These are phyloP conservation scores for Tripterygium wilfordii DNA, from an alignment of 177 flowering plant genomes.

Conservation along the genomic window DNA sequence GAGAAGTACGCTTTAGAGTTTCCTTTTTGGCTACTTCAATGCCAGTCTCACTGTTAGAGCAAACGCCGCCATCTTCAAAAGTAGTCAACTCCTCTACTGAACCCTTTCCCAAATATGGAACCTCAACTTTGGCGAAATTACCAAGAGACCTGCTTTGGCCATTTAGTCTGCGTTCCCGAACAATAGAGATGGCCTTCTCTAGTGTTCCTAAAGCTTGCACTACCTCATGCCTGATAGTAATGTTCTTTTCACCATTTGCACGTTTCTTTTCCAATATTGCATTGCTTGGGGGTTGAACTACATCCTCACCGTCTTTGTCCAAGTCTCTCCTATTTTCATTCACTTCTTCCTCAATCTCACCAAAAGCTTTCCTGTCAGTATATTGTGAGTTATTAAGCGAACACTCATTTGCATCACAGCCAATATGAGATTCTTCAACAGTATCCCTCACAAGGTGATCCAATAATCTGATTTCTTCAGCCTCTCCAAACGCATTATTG, in stretches of 20 bases:
- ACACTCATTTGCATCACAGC: constrained; percentile 6
- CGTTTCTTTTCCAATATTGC: constrained; percentile 5
- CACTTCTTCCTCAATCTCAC: constrained; percentile 44
- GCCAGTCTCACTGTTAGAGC: constrained; percentile 6
- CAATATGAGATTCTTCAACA: constrained; percentile 4
- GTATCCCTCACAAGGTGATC: too few species aligned
- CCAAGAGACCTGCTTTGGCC: constrained; percentile 13
- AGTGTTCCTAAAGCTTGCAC: constrained; percentile 56
- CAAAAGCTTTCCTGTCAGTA: constrained; percentile 6
- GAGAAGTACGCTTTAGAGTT: constrained; percentile 10
- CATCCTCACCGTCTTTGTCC: constrained; percentile 6
- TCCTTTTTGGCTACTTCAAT: constrained; percentile 18
- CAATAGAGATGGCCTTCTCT: constrained; percentile 47
- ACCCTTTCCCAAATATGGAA: constrained; percentile 11
- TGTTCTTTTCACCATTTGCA: constrained; percentile 13
- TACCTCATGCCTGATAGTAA: constrained; percentile 49
- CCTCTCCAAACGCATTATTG: not conserved
- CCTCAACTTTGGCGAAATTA: constrained; percentile 12
- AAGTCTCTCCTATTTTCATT: constrained; percentile 11
- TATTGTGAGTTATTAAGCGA: constrained; percentile 1
- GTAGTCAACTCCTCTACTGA: constrained; percentile 9
- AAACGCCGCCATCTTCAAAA: constrained; percentile 15
- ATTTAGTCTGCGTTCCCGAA: constrained; percentile 26
- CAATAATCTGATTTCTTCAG: not conserved
- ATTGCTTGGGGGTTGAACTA: constrained; percentile 8